Conservation (phyloP, 2,329 filamentous ascomycete species). For the Ophiostoma ips region DNA sequence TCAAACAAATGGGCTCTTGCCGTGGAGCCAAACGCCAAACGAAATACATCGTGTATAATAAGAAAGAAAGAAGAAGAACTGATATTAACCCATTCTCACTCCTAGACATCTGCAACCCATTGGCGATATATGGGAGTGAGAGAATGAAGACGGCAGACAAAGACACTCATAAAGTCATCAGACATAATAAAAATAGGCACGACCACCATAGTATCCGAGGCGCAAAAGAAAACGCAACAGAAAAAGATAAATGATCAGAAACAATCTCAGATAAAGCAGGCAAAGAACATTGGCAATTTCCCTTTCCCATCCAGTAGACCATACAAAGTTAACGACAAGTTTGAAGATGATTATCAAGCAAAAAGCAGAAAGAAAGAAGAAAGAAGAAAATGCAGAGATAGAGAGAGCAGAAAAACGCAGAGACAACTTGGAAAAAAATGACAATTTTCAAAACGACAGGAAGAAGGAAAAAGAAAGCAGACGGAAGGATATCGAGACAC, state of each 20-base stretch:
- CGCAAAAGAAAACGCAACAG: neutral
- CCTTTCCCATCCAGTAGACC: neutral
- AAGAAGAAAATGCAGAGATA: neutral
- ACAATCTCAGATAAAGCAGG: neutral
- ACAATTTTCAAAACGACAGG: neutral
- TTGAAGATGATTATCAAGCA: slow-evolving; percentile 3
- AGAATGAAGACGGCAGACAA: too few species aligned
- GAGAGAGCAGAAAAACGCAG: neutral
- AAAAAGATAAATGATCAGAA: neutral
- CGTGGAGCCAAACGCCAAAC: too few species aligned
- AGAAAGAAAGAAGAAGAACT: too few species aligned
- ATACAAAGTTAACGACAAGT: neutral
- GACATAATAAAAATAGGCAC: neutral
- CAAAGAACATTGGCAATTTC: neutral
- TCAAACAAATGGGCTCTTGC: too few species aligned
- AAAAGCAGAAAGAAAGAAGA: neutral
- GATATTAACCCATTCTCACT: too few species aligned
- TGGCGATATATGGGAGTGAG: too few species aligned
- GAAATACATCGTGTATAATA: too few species aligned
- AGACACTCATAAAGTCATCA: neutral
- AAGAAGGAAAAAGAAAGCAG: neutral
- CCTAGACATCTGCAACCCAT: too few species aligned
- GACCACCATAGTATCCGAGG: neutral
- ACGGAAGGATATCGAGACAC: neutral
- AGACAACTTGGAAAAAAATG: neutral